Percentiles rank a stretch among this genome's conserved stretches.
Conservation (phyloP, 768 basidiomycete genomes). For the Russula ochroleuca region DNA sequence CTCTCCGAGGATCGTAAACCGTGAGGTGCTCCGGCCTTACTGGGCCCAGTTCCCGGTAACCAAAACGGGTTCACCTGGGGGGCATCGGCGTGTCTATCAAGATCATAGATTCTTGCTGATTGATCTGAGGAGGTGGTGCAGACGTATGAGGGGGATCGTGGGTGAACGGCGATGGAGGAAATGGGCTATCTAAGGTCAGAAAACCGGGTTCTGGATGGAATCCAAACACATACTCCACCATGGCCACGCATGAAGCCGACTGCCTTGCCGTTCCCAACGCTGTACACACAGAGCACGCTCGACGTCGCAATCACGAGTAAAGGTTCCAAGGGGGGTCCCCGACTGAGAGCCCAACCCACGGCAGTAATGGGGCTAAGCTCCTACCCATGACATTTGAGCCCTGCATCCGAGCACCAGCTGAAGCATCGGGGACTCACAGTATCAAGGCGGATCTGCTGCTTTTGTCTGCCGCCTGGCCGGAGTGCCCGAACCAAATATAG, state of each 20-base stretch:
- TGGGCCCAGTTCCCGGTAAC: slow-evolving; percentile 48
- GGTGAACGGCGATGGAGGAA: slow-evolving; percentile 65
- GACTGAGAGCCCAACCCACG: slow-evolving; percentile 58
- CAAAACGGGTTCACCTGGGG: slow-evolving; percentile 50
- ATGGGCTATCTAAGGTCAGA: slow-evolving; percentile 42
- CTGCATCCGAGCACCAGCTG: not conserved
- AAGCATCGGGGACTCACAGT: slow-evolving; percentile 7
- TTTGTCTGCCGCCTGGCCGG: slow-evolving; percentile 10
- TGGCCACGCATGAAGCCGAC: slow-evolving; percentile 46
- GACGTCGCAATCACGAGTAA: slow-evolving; percentile 53
- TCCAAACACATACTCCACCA: slow-evolving; percentile 22
- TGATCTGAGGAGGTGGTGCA: slow-evolving; percentile 72
- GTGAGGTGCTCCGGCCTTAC: slow-evolving; percentile 63
- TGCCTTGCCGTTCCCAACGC: slow-evolving; percentile 40
- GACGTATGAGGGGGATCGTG: slow-evolving; percentile 51
- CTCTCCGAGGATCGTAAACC: slow-evolving; percentile 56
- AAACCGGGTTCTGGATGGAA: not conserved
- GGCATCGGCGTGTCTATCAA: slow-evolving; percentile 36
- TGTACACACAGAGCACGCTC: slow-evolving; percentile 54
- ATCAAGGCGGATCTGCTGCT: slow-evolving; percentile 16
- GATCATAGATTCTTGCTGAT: slow-evolving; percentile 65
- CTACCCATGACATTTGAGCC: slow-evolving; percentile 8
- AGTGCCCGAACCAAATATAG: slow-evolving; percentile 16
- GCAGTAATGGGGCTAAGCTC: slow-evolving; percentile 31
- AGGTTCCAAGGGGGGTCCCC: slow-evolving; percentile 46